Base-by-base conservation (phyloP, 1,139 yeast genomes). In the Yamadazyma pseudoaaseri region DNA sequence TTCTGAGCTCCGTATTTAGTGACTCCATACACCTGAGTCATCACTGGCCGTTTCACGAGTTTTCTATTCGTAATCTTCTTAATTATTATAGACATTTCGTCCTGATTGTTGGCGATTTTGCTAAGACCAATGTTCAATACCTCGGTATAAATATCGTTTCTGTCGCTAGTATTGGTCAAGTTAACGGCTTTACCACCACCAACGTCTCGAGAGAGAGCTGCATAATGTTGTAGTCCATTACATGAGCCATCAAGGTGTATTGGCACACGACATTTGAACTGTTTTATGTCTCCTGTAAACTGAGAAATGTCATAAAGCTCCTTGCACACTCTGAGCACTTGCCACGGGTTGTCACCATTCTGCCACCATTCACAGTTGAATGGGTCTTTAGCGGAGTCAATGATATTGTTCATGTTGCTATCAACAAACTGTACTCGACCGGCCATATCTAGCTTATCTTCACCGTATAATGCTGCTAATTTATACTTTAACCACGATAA, bases 21-120 rank as follows among this genome's bases (percentile, higher is more conserved):
- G 2, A 70, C 75, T 0, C 76, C 76, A 42, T 70, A 70, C 0
- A 70, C 76, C 3, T 69, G 64, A 2, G 76, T 70, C 76, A 70
- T 70, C 2, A 69, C 66, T 2, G 75, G 70, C 34, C 68, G 65
- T 42, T 70, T 70, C 22, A 70, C 54, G 16, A 69, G 45, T 29
- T 65, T 65, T 7, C 76, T 43, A 12, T 51, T 44, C 10, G 67
- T 40, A 4, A 67, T 27, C 1, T 40, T 43, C 6, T 33, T 30
- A 1, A 62, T 48, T 11, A 54, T 22, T 4, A 26, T 15, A 0
- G 61, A 58, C 12, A 46, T 21, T 5, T 30, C 39, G 3, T 18
- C 14, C 2, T 34, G 11, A 21, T 49, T 56, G 0, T 34, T 23
- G 5, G 23, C 26, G 1, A 63, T 46, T 27, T 54, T 57, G 1